Percentiles rank a stretch among this genome's conserved stretches.
These are phyloP conservation scores for Sambucus nigra DNA, from an alignment of 129 eudicot genomes.

Conservation along the genomic window DNA sequence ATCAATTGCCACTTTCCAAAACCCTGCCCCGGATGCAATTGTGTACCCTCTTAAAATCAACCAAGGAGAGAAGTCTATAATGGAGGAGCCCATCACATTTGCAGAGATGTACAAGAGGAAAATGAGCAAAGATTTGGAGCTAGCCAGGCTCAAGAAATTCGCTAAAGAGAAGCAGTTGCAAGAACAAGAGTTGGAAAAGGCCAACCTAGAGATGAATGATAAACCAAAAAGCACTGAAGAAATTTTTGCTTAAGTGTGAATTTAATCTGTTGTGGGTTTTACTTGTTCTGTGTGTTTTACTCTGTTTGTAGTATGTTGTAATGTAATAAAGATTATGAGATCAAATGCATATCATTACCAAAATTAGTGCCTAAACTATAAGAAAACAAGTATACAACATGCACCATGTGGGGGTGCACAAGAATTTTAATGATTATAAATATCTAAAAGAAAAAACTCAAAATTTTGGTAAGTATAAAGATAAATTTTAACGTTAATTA, in stretches of 20 bases:
- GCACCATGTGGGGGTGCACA: neutral
- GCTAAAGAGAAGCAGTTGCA: constrained; percentile 38
- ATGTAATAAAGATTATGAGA: too few relatives aligned
- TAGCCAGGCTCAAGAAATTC: constrained; percentile 59
- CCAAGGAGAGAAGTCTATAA: constrained; percentile 61
- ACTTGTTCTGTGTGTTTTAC: too few relatives aligned
- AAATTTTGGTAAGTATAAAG: too few relatives aligned
- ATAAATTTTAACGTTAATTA: too few relatives aligned
- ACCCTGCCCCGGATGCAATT: constrained; percentile 74
- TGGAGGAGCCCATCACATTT: constrained; percentile 66
- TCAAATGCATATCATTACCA: neutral
- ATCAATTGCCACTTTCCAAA: constrained; percentile 85
- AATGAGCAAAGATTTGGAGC: constrained; percentile 64
- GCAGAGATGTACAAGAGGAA: constrained; percentile 79
- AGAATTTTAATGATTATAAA: too few relatives aligned
- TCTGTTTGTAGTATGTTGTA: too few relatives aligned
- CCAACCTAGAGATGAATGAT: constrained; percentile 24
- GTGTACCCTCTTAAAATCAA: constrained; percentile 67
- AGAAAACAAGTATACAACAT: neutral
- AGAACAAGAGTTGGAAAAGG: constrained; percentile 21
- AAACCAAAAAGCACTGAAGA: constrained; percentile 14
- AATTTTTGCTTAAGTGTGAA: constrained; percentile 30
- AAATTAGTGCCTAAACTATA: neutral
- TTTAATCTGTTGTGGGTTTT: neutral
- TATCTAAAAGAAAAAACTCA: too few relatives aligned